A percentile compares a stretch with the other conserved stretches of the same genome.
Conservation (phyloP, 345 rosid species). For the Pelargonium nanum region DNA sequence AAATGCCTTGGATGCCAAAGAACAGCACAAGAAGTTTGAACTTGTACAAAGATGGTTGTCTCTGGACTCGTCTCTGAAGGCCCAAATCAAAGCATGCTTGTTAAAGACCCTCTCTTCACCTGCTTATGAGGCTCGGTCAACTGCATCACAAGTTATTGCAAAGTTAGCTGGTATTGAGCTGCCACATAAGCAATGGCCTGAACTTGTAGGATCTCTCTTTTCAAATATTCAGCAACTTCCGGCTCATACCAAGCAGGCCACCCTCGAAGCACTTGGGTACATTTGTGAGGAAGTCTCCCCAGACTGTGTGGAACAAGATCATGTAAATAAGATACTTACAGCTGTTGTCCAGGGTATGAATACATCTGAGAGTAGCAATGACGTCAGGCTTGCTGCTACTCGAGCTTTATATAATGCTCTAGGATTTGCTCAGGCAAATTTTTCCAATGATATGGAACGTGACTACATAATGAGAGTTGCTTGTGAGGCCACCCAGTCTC, state of each 20-base stretch:
- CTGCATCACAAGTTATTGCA: slow-evolving; percentile 37
- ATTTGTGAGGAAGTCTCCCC: slow-evolving; percentile 39
- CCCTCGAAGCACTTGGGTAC: slow-evolving; percentile 37
- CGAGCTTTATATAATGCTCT: slow-evolving; percentile 33
- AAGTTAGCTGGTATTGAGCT: slow-evolving; percentile 39
- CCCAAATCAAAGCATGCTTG: slow-evolving; percentile 29
- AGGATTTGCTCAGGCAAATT: slow-evolving; percentile 41
- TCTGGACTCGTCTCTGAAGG: slow-evolving; percentile 24
- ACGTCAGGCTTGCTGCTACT: slow-evolving; percentile 37
- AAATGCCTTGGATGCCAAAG: slow-evolving; percentile 44
- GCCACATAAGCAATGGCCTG: slow-evolving; percentile 42
- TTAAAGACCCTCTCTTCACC: slow-evolving; percentile 34
- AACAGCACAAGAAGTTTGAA: slow-evolving; percentile 35
- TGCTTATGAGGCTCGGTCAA: slow-evolving; percentile 30
- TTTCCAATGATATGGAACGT: slow-evolving; percentile 35
- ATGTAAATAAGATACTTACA: slow-evolving; percentile 37
- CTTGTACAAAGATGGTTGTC: slow-evolving; percentile 38
- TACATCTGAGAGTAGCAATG: slow-evolving; percentile 30
- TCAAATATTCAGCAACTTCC: slow-evolving; percentile 34
- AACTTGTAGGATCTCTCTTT: slow-evolving; percentile 28
- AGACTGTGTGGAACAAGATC: slow-evolving; percentile 32
- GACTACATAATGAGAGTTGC: slow-evolving; percentile 40
- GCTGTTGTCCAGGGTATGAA: slow-evolving; percentile 42
- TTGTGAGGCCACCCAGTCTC: slow-evolving; percentile 33
- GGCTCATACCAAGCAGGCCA: slow-evolving; percentile 36